Conservation (phyloP, 1,139 yeast genomes). For the Debaryomyces psychrophilus region DNA sequence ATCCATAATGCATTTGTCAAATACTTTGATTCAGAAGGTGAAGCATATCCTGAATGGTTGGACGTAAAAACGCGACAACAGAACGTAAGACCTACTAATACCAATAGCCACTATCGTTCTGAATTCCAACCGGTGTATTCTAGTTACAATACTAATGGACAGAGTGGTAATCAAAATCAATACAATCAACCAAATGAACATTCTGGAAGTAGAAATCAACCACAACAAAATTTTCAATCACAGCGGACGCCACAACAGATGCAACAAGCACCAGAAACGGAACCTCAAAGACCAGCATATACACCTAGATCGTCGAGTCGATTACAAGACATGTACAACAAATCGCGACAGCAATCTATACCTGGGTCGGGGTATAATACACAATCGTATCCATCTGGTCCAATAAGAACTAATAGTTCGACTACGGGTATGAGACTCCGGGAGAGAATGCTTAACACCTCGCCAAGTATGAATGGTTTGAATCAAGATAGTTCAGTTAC, state of each 20-base stretch:
- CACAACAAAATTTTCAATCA: conserved; percentile 8
- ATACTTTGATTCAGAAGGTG: conserved; percentile 36
- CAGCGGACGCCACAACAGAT: conserved; percentile 17
- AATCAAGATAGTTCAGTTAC: conserved; percentile 1
- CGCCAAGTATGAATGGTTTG: conserved; percentile 16
- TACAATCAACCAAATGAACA: conserved; percentile 18
- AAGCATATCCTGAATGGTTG: conserved; percentile 51
- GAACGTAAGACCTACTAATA: conserved; percentile 9
- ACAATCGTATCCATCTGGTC: conserved; percentile 23
- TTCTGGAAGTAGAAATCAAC: conserved; percentile 12
- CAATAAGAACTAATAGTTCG: conserved; percentile 31
- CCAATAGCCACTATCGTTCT: conserved; percentile 14
- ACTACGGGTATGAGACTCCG: conserved; percentile 40
- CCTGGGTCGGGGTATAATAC: conserved; percentile 40
- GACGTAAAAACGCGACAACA: conserved; percentile 29
- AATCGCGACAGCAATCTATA: conserved; percentile 45
- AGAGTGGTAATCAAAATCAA: conserved; percentile 14
- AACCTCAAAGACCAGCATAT: conserved; percentile 20
- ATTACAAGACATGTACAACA: conserved; percentile 47
- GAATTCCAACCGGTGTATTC: conserved; percentile 35
- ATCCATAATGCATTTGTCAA: conserved; percentile 50
- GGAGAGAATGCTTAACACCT: conserved; percentile 36
- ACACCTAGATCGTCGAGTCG: conserved; percentile 42
- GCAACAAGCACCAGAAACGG: conserved; percentile 9
- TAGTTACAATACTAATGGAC: conserved; percentile 26